These are phyloP conservation scores for Xanthoconium separans DNA, from an alignment of 1,284 basidiomycete genomes.

Conservation along the genomic window DNA sequence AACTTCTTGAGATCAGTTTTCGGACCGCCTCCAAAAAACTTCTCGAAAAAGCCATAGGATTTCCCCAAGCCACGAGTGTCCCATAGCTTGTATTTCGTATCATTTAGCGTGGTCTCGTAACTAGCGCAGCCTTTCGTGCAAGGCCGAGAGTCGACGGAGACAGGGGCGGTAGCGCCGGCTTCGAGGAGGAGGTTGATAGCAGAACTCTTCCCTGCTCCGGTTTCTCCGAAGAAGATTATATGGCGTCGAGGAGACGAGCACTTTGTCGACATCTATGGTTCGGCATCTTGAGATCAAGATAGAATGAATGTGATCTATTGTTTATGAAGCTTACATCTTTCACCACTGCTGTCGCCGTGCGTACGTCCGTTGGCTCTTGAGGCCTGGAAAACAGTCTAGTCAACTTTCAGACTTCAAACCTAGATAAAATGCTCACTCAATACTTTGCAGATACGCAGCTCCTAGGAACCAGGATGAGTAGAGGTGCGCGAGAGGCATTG, in stretches of 20 bases:
- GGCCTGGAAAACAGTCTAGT: neutral
- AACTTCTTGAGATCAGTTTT: conserved; percentile 22
- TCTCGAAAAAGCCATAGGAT: conserved; percentile 4
- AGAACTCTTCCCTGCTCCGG: conserved; percentile 31
- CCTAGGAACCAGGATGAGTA: neutral
- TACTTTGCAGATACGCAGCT: neutral
- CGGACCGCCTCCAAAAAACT: conserved; percentile 12
- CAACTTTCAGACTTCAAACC: neutral
- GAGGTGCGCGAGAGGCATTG: neutral
- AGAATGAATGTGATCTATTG: too few relatives aligned
- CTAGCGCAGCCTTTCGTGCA: conserved; percentile 19
- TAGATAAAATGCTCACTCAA: neutral
- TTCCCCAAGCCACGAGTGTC: conserved; percentile 32
- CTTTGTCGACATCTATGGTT: too few relatives aligned
- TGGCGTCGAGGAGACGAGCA: neutral
- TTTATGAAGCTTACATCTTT: too few relatives aligned
- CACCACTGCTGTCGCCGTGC: neutral
- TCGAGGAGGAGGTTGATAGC: conserved; percentile 27
- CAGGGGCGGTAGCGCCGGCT: conserved; percentile 5
- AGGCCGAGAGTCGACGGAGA: conserved; percentile 17
- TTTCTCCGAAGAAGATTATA: conserved; percentile 30
- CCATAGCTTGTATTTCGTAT: conserved; percentile 21
- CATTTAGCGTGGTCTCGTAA: conserved; percentile 17
- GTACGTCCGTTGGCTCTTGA: neutral
- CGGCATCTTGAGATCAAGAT: too few relatives aligned